Evolutionary conservation across 2,329 filamentous ascomycete genomes (phyloP), one percentile per base, ranked within the genome.

Genomic region (Venturia nashicola): DNA sequence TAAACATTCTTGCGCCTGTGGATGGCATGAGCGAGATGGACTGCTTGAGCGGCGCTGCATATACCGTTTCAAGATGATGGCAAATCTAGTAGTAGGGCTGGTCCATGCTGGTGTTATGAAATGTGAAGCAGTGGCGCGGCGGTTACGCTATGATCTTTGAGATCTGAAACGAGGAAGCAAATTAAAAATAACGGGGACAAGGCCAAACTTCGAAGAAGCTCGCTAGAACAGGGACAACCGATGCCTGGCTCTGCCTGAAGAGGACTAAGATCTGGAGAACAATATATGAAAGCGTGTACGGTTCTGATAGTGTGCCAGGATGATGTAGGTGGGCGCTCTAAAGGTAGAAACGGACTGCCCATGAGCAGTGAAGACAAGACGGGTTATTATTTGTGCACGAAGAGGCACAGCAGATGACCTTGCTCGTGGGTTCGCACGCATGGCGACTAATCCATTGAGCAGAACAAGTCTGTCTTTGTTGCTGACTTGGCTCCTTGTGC

Each of bases 51-150:
- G n/a, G 8, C 14, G 12, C 42, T 62, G 61, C 61, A 51, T 62
- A 18, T 32, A 20, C 36, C 18, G 61, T 62, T 62, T 62, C 61
- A 62, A 48, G 46, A 62, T 36, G 61, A 62, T 62, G 43, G 42
- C 27, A 23, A 36, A 44, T 23, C 16, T 62, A 39, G 7, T 36
- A 36, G 40, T 62, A 62, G 61, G 61, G 61, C 61, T 51, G 51
- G 23, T 43, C 43, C 32, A 44, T 48, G 39, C 27, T 46, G 61
- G 43, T 62, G 43, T 20, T 62, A 18, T 62, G 61, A 62, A 54
- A 43, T 62, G 18, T 62, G 61, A 62, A 54, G 61, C 61, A 62
- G 61, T 62, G 32, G 61, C 61, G 61, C 44, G 61, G 40, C 43
- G 42, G 27, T 18, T 61, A 39, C 59, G 59, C 39, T 40, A 40